These are phyloP conservation scores for Metschnikowia arizonensis DNA, from an alignment of 805 yeast species.

Conservation along the genomic window DNA sequence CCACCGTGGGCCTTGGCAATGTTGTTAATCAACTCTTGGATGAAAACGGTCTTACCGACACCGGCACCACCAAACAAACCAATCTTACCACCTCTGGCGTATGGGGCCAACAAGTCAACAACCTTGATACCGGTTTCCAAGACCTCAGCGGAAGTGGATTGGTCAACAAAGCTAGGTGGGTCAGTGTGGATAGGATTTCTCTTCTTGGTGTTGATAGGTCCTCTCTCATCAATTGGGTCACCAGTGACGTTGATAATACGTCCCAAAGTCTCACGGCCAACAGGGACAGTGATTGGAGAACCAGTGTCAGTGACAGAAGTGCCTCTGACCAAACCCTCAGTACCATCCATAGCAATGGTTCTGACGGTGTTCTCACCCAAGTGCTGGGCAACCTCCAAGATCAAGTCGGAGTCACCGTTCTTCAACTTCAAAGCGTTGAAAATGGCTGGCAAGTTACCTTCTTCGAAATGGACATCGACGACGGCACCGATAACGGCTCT, in stretches of 20 bases:
- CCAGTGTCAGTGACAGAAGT: constrained; percentile 89
- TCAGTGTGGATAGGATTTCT: constrained; percentile 99
- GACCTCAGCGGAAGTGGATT: constrained; percentile 96
- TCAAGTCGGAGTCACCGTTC: constrained; percentile 71
- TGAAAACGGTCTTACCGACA: constrained; percentile 99
- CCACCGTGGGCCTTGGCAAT: constrained; percentile 99
- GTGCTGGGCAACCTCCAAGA: constrained; percentile 98
- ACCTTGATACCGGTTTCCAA: constrained; percentile 99
- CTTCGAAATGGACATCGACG: constrained; percentile 98
- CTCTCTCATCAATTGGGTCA: constrained; percentile 99
- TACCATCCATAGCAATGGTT: constrained; percentile 99
- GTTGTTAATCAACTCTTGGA: constrained; percentile 99
- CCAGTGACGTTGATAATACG: constrained; percentile 97
- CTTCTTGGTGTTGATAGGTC: constrained; percentile 89
- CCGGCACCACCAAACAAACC: constrained; percentile 99
- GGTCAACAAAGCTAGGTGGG: constrained; percentile 94
- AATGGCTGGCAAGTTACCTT: constrained; percentile 95
- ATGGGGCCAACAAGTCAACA: constrained; percentile 98
- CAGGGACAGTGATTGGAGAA: constrained; percentile 98
- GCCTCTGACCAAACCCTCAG: constrained; percentile 99
- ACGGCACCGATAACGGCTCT: constrained; percentile 99
- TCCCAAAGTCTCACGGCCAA: constrained; percentile 98
- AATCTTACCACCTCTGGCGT: constrained; percentile 99
- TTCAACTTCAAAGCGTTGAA: constrained; percentile 92
- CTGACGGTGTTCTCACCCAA: constrained; percentile 99